Evolutionary conservation across 768 basidiomycete genomes (phyloP), one percentile per base, ranked within the genome.

Genomic region (Amanita molliuscula): DNA sequence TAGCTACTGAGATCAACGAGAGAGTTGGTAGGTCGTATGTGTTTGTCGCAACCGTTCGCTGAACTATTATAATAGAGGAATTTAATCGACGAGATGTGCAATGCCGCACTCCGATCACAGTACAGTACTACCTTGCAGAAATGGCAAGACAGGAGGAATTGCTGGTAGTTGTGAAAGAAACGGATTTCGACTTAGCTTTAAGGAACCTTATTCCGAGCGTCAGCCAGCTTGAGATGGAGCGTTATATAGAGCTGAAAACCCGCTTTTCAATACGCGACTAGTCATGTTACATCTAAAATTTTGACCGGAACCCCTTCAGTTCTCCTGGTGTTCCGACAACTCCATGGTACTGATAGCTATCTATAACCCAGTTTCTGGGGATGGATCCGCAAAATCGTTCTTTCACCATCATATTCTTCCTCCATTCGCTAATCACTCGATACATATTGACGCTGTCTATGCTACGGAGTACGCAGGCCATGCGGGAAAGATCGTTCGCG

Each of bases 121-220:
- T 92, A 0, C 92, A 95, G 60, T 95, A 92, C 58, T 97, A 89
- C 58, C 77, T 97, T 6, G 76, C 84, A 9, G 91, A 93, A 61
- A 71, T 96, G 55, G 91, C 90, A 0, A 68, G 70, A 5, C 64
- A 75, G 0, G 72, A 70, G 20, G 92, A 95, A 51, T 75, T 84
- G 10, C 74, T 78, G 10, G 83, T 97, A 11, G 67, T 82, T n/a
- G 90, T 98, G 0, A 74, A 74, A 0, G 69, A 70, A 53, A 70
- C 68, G 21, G 95, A 98, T 65, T 98, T 98, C 64, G 70, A 78
- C 26, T 63, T 62, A 10, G 94, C 95, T 2, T 67, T 97, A 20
- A 55, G 64, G 3, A 79, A 79, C 51, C 71, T 94, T 2, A 71
- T 83, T 9, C 89, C 91, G 3, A 90, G 87, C 58, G 83, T 98